Conservation (phyloP, 2,329 filamentous ascomycete species). For the Trichoderma endophyticum region DNA sequence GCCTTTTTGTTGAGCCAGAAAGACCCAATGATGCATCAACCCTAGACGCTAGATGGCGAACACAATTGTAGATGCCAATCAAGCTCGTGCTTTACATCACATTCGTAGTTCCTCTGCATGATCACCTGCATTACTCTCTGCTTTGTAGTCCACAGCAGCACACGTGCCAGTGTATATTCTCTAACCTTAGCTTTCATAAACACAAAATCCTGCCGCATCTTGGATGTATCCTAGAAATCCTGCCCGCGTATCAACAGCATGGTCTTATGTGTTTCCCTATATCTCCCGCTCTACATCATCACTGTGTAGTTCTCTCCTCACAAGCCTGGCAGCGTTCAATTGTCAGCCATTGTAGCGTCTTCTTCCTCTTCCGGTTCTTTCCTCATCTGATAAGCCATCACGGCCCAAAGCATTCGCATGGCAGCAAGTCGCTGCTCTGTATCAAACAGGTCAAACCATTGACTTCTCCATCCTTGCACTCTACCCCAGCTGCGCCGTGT, state of each 20-base stretch:
- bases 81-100: neutral
- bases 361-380: constrained; percentile 29
- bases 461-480: constrained; percentile 55
- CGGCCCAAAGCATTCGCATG: constrained; percentile 55
- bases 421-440: constrained; percentile 53
- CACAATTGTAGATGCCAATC: neutral
- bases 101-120: neutral
- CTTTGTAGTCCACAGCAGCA: neutral
- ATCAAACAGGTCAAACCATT: constrained; percentile 60
- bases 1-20: neutral
- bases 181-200: neutral
- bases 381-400: constrained; percentile 61
- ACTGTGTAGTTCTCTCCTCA: neutral
- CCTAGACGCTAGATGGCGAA: neutral
- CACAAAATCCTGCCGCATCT: neutral
- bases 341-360: constrained; percentile 31
- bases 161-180: neutral
- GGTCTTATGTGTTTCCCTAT: neutral
- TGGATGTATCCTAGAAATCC: neutral
- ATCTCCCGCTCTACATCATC: neutral
- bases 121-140: neutral
- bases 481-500: constrained; percentile 46
- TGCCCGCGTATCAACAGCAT: neutral
- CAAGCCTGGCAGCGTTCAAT: neutral
- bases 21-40: neutral